Percentiles rank a stretch among this genome's conserved stretches.
Evolutionary conservation across 768 basidiomycete genomes (phyloP).

Genomic region (Mycena kentingensis): DNA sequence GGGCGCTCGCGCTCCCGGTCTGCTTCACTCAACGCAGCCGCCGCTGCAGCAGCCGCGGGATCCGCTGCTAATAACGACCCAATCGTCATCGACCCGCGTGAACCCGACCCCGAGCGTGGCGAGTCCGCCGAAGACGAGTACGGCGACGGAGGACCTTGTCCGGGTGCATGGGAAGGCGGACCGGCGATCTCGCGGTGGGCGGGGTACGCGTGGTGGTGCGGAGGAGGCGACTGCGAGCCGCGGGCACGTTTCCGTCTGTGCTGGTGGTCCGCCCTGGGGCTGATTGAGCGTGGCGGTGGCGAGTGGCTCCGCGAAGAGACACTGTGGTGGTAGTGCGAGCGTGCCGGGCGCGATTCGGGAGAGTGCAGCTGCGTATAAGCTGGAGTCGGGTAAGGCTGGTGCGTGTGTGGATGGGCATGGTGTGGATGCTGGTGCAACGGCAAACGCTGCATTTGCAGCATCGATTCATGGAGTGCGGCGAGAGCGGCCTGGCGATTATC

Average conservation of each 20-base stretch:
- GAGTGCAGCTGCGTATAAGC: constrained; percentile 40
- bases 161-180: constrained; percentile 39
- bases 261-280: constrained; percentile 41
- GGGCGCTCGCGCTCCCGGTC: no score
- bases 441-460: constrained; percentile 58
- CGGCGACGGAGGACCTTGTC: constrained; percentile 69
- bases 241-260: constrained; percentile 73
- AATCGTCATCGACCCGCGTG: constrained; percentile 78
- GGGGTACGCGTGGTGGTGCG: constrained; percentile 42
- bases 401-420: no score
- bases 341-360: constrained; percentile 33
- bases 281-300: constrained; percentile 39
- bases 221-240: constrained; percentile 59
- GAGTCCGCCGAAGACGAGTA: constrained; percentile 72
- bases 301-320: constrained; percentile 42
- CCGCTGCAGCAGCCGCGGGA: constrained; percentile 42
- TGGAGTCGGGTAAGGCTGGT: constrained; percentile 41
- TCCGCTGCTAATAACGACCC: constrained; percentile 65
- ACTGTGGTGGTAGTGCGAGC: constrained; percentile 37
- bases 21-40: no score
- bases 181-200: constrained; percentile 41
- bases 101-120: constrained; percentile 69
- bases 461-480: constrained; percentile 67
- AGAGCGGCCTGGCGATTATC: constrained; percentile 84
- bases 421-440: constrained; percentile 30